A percentile compares a stretch with the other conserved stretches of the same genome.
Evolutionary conservation across 495 filamentous ascomycete species (phyloP).

Genomic region (Trichocladium uniseriatum): DNA sequence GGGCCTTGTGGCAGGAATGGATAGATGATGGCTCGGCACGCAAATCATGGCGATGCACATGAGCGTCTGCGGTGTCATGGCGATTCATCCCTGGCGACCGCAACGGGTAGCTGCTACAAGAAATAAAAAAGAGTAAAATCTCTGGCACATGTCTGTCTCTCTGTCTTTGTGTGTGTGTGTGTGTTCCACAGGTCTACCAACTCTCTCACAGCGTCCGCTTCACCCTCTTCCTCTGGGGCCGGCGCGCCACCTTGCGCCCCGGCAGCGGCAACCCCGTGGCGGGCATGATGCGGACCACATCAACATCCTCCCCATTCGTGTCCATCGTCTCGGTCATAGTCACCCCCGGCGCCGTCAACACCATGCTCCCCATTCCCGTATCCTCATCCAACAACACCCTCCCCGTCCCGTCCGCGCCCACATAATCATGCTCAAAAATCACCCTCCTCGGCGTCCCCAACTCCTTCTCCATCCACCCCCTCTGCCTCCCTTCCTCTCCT

Average conservation of each 20-base stretch:
- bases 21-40: neutral
- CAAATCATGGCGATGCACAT: neutral
- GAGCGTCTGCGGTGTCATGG: neutral
- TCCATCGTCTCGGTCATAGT: neutral
- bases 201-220: too few species aligned
- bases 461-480: neutral
- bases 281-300: neutral
- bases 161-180: too few species aligned
- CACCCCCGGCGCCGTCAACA: neutral
- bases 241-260: too few species aligned
- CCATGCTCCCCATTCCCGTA: neutral
- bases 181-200: too few species aligned
- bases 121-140: slow-evolving; percentile 23
- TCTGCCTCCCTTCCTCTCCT: neutral
- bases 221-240: too few species aligned
- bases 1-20: neutral
- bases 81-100: too few species aligned
- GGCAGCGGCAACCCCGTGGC: too few species aligned
- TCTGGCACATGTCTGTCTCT: slow-evolving; percentile 14
- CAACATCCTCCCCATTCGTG: neutral
- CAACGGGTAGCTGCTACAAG: slow-evolving; percentile 5
- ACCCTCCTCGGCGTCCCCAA: slow-evolving; percentile 6
- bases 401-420: slow-evolving; percentile 1
- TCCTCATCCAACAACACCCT: slow-evolving; percentile 7
- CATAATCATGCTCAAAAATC: slow-evolving; percentile 20